phyloP scores from a whole-genome alignment of 73 alveolate genomes.

The Symbiodinium natans region DNA sequence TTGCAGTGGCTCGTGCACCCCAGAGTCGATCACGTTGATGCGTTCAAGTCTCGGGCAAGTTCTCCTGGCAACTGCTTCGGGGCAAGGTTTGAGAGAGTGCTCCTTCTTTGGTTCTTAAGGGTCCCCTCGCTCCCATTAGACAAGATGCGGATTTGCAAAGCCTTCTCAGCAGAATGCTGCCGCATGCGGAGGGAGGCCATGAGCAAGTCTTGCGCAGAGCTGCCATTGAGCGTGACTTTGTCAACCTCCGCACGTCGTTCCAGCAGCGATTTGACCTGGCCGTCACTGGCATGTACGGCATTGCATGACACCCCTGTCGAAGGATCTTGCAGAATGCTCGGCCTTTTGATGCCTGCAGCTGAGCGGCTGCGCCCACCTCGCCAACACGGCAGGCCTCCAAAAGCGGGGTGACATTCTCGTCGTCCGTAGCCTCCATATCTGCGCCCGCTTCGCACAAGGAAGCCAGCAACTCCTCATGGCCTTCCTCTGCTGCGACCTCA shows the following conservation, averaged over 20 bases:
- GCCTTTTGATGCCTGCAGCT: neutral
- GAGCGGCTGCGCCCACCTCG: neutral
- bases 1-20: too few relatives aligned
- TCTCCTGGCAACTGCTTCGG: too few relatives aligned
- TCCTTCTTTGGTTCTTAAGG: too few relatives aligned
- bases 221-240: neutral
- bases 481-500: conserved; percentile 29
- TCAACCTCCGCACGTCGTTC: neutral
- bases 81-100: too few relatives aligned
- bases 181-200: neutral
- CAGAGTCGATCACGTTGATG: too few relatives aligned
- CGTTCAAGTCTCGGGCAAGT: too few relatives aligned
- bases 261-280: neutral
- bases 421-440: conserved; percentile 6
- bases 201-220: neutral
- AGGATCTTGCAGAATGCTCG: neutral
- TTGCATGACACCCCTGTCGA: neutral
- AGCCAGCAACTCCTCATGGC: conserved; percentile 1
- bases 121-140: too few relatives aligned
- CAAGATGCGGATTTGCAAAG: neutral
- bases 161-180: neutral
- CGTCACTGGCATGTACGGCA: too few relatives aligned
- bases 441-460: conserved; percentile 43
- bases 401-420: neutral
- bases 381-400: conserved; percentile 26